These are phyloP conservation scores for Ceratocystis smalleyi DNA, from an alignment of 2,329 filamentous ascomycete genomes.

Conservation along the genomic window DNA sequence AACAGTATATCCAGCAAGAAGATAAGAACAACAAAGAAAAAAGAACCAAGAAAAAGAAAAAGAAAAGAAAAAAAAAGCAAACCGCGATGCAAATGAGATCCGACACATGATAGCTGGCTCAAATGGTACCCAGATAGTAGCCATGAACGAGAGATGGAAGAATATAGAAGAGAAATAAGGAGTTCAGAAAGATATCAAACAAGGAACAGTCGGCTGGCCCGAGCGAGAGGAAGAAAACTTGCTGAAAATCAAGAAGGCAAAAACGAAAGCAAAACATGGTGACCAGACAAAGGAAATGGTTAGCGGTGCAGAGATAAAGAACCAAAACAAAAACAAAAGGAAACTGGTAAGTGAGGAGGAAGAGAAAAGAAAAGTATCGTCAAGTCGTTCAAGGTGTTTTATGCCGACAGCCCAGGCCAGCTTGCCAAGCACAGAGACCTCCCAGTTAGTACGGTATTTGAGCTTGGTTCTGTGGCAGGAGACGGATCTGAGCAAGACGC, in stretches of 20 bases:
- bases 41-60: neutral
- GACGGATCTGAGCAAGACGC: conserved; percentile 2
- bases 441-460: neutral
- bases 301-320: neutral
- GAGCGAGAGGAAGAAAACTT: neutral
- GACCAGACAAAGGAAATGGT: conserved; percentile 2
- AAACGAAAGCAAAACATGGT: conserved; percentile 4
- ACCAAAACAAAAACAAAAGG: neutral
- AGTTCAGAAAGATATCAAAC: conserved; percentile 6
- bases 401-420: conserved; percentile 3
- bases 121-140: neutral
- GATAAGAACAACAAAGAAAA: neutral
- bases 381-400: conserved; percentile 15
- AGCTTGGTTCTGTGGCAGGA: neutral
- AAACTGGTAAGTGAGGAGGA: conserved; percentile 1
- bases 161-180: neutral
- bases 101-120: conserved; percentile 3
- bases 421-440: neutral
- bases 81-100: conserved; percentile 10
- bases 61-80: conserved; percentile 2
- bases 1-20: neutral
- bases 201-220: conserved; percentile 7
- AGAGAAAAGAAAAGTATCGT: conserved; percentile 11
- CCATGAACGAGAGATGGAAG: conserved; percentile 6
- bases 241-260: neutral